These are phyloP conservation scores for Yarrowia sp. DNA, from an alignment of 805 yeast genomes.

Conservation along the genomic window DNA sequence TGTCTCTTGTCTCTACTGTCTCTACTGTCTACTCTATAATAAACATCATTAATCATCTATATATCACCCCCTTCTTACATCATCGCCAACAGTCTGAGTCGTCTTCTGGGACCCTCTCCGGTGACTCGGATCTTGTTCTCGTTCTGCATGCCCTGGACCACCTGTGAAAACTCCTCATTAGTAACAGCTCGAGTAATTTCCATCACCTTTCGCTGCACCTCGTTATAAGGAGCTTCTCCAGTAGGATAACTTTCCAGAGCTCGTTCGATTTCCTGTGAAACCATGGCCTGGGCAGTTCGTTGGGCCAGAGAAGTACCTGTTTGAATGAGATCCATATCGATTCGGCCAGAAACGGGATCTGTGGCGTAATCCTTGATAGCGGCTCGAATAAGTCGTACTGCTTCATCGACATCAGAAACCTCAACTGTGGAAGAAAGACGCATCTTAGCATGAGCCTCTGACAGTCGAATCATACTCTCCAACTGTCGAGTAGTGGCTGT, in stretches of 20 bases:
- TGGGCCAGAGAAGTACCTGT: slow-evolving; percentile 92
- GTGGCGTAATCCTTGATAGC: slow-evolving; percentile 98
- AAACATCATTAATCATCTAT: no score
- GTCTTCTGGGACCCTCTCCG: slow-evolving; percentile 18
- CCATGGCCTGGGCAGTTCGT: slow-evolving; percentile 62
- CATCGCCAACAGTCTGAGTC: background rate
- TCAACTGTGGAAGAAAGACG: slow-evolving; percentile 70
- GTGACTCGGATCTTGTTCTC: slow-evolving; percentile 8
- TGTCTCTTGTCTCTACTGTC: no score
- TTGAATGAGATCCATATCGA: slow-evolving; percentile 95
- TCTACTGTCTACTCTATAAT: no score
- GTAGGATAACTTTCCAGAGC: slow-evolving; percentile 9
- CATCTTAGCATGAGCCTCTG: slow-evolving; percentile 98
- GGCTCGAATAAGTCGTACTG: slow-evolving; percentile 84
- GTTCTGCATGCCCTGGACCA: slow-evolving; percentile 5
- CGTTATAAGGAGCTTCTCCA: background rate
- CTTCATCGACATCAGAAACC: slow-evolving; percentile 81
- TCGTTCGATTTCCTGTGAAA: slow-evolving; percentile 11
- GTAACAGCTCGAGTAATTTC: background rate
- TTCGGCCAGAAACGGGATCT: slow-evolving; percentile 93
- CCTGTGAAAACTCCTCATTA: slow-evolving; percentile 4
- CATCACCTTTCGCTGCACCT: slow-evolving; percentile 3
- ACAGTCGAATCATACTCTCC: slow-evolving; percentile 88
- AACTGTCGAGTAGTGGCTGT: slow-evolving; percentile 98
- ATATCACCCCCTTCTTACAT: no score